Evolutionary conservation across 202 grass and related monocot species (phyloP), one percentile per base, ranked within the genome.

Genomic region (Tripidium arundinaceum): DNA sequence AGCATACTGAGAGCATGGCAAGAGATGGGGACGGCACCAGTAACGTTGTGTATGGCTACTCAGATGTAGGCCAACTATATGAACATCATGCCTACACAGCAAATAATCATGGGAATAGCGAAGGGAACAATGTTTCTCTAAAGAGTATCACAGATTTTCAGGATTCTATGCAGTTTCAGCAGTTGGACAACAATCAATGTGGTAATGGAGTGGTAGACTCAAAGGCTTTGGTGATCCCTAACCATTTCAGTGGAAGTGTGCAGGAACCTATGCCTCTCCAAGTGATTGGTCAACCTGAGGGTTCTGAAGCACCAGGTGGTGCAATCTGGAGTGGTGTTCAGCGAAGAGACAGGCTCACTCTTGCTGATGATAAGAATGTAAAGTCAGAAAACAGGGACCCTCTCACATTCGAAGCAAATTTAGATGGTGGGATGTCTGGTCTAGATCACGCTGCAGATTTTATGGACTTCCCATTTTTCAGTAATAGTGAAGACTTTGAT

Each of bases 401-500:
- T 70, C 29, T 86, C 24, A 42, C 78, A 11, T 65, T 81, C 37
- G 86, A 95, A 74, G 74, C 36, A 42, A 87, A 85, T 80, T 76
- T 80, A 28, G 81, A 80, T 82, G 83, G 82, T 69, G 76, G 62
- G 24, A 83, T 80, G 54, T 70, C 82, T 84, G 80, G 74, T 86
- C 78, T 91, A 74, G 79, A 84, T 33, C 49, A 80, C 11, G 39
- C 62, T 67, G 43, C 66, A 55, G 92, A 93, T 78, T 92, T 88
- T 42, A 90, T 91, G 31, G 96, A 93, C 83, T 90, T 93, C 29
- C 83, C 82, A 28, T 88, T 72, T 78, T 88, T 98, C 83, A 54
- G 72, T 72, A 88, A 84, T 16, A 64, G 75, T n/a, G 88, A 87
- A 43, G 90, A 87, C 5, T 78, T 98, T 52, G 83, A 90, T 28